These are phyloP conservation scores for Chaetomium sp. DNA, from an alignment of 2,329 filamentous ascomycete species.

Conservation along the genomic window DNA sequence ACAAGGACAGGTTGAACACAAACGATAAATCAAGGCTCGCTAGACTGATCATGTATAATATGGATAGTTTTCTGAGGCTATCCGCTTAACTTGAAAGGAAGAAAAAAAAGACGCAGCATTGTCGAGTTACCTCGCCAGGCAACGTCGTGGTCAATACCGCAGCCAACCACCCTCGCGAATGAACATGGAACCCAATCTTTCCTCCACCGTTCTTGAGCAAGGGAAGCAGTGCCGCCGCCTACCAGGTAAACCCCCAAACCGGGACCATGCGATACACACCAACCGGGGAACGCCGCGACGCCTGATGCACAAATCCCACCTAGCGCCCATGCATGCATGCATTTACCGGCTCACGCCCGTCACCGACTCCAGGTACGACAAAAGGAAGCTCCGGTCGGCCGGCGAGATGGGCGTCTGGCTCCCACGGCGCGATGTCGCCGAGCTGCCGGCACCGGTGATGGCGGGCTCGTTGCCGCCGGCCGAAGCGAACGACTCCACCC, in stretches of 20 bases:
- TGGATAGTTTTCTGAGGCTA: neutral
- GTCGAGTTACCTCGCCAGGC: neutral
- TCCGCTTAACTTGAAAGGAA: neutral
- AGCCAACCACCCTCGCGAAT: neutral
- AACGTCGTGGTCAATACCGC: neutral
- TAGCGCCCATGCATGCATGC: neutral
- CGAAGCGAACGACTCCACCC: constrained; percentile 50
- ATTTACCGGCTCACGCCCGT: constrained; percentile 25
- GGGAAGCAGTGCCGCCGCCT: neutral
- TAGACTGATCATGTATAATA: neutral
- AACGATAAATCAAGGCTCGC: neutral
- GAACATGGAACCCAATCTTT: neutral
- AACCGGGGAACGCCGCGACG: neutral
- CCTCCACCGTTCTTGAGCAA: neutral
- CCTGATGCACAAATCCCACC: neutral
- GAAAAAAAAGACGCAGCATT: neutral
- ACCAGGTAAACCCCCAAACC: neutral
- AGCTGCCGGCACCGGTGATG: constrained; percentile 26
- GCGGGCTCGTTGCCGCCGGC: constrained; percentile 40
- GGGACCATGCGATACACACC: neutral
- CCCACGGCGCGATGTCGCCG: constrained; percentile 45
- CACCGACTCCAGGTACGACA: constrained; percentile 67
- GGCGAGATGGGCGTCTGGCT: constrained; percentile 63
- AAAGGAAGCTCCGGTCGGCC: constrained; percentile 73
- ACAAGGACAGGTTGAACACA: neutral